Evolutionary conservation across 2,329 filamentous ascomycete species (phyloP), one percentile per base, ranked within the genome.

Genomic region (Chaetomiaceae sp.): DNA sequence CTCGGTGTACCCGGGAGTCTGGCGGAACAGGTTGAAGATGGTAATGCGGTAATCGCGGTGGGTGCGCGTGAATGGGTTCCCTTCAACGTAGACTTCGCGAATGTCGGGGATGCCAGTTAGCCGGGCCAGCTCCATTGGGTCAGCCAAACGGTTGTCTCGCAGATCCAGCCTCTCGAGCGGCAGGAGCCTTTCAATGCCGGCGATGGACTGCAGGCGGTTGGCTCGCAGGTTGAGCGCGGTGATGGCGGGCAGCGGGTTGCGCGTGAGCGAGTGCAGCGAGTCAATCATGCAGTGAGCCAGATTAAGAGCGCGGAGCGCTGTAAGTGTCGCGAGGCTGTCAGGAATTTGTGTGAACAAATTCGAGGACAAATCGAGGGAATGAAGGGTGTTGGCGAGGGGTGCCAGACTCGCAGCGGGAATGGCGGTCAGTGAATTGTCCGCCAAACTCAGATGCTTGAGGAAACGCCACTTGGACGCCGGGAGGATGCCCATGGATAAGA

Each of bases 281-380:
- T 91, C 87, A 53, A 98, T 97, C 90, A 97, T 96, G 74, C 91
- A 97, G 60, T 95, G 86, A 4, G 91, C 95, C 20, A 98, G 74
- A 60, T 98, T 97, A 44, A 98, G 71, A 19, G 93, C 90, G 54
- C 90, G 83, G n/a, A 98, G 76, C 22, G 88, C 84, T 17, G 88
- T 89, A 48, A 98, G 72, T 9, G 81, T 86, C 11, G 90, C 85
- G 47, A 98, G 71, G 58, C 87, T 93, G 64, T 97, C 93, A 1
- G 93, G 93, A 44, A 97, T 85, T 64, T 96, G 87, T n/a, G 81
- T 83, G 65, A 98, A 95, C 26, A 95, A 79, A 60, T 98, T 98
- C 41, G 82, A 83, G 1, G 93, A 97, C 38, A 98, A 72, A 63
- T 98, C 93, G 44, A 98, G 75, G 0, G 93, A 97, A 60, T 91